phyloP scores from a whole-genome alignment of 2,329 filamentous ascomycete species.

The Monosporascus ibericus region DNA sequence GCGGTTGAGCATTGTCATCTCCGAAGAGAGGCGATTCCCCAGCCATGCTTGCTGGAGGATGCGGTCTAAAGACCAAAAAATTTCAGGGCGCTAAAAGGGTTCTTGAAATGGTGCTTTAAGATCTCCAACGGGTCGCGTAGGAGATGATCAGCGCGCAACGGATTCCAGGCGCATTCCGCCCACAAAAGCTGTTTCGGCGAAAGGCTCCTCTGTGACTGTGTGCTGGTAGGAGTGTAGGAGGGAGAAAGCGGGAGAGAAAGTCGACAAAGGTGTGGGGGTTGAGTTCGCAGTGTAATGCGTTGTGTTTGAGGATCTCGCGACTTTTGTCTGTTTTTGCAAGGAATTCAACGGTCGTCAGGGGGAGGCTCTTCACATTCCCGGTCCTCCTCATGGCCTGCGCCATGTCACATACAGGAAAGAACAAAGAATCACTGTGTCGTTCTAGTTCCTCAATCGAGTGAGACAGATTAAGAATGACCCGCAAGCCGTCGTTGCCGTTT shows the following conservation, averaged over 20 bases:
- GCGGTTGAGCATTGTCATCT: background rate
- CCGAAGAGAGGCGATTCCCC: background rate
- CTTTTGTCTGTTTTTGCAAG: conserved; percentile 16
- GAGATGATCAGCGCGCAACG: background rate
- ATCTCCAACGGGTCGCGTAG: background rate
- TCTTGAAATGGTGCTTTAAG: no score
- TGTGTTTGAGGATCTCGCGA: conserved; percentile 1
- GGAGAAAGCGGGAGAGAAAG: conserved; percentile 2
- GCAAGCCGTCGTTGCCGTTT: conserved; percentile 16
- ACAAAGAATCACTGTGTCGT: conserved; percentile 21
- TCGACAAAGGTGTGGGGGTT: conserved; percentile 4
- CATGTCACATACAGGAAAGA: conserved; percentile 8
- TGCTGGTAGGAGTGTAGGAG: conserved; percentile 6
- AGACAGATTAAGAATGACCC: conserved; percentile 14
- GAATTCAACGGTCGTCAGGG: conserved; percentile 12
- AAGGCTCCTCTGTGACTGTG: background rate
- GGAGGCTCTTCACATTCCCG: conserved; percentile 17
- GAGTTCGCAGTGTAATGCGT: background rate
- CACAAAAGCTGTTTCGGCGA: background rate
- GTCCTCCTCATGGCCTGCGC: conserved; percentile 11
- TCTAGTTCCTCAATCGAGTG: conserved; percentile 6
- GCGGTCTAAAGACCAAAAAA: background rate
- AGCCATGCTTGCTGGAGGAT: background rate
- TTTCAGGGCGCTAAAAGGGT: background rate
- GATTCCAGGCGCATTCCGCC: background rate